Base-by-base conservation (phyloP, 106 monocot species). In the Allium cepa region DNA sequence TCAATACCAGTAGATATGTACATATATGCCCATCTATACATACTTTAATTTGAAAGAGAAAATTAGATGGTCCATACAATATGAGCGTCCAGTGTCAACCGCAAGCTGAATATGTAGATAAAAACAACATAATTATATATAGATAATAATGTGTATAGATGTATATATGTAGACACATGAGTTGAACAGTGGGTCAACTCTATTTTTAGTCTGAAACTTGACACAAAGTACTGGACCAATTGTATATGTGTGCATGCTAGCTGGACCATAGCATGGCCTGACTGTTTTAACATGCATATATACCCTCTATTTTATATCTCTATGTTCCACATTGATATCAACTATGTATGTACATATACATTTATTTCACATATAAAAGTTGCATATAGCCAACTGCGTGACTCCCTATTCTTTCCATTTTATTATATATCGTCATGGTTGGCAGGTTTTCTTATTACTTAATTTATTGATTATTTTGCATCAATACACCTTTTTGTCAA, bases 101-200 rank as follows among this genome's bases (percentile, higher is more conserved):
- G 15, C 11, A 55, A 12, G 11, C 53, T 4, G 15, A 55, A 15
- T 55, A 55, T 12, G 11, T 55, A 55, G 15, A 55, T 11, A 55
- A 15, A 55, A 55, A 55, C 53, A 55, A 55, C 53, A 55, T 55
- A 10, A 10, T 22, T 4, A 46, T 49, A n/a, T 26, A 15, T 17
- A 18, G 18, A 7, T 12, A 14, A 11, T 66, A 12, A 49, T 66
- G 12, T 18, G 13, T 46, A 45, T 11, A 63, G 9, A 36, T 11
- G 63, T 46, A 63, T 36, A 55, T 55, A 11, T 15, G 13, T 15
- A 8, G 11, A 15, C 22, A 49, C 18, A 18, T 17, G 47, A 57
- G 47, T 60, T 22, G 8, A 50, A 50, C 11, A 71, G 60, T 71
- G 60, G 50, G 71, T 71, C 71, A 60, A 61, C 71, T 60, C 49